These are phyloP conservation scores for Lyophyllum semitale DNA, from an alignment of 768 basidiomycete species.

Conservation along the genomic window DNA sequence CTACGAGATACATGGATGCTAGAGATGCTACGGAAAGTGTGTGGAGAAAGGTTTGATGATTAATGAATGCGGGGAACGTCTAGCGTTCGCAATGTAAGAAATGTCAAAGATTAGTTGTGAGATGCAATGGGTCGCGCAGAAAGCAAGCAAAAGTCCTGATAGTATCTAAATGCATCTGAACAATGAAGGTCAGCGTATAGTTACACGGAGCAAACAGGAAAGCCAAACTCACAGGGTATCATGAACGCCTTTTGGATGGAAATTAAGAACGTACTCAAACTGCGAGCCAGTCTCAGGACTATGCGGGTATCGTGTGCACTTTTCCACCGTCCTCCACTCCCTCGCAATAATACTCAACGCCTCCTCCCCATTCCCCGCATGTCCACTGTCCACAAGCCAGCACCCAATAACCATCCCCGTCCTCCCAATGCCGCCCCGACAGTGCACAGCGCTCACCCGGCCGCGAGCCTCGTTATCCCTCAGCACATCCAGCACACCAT, in stretches of 20 bases:
- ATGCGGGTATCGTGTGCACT: slow-evolving; percentile 72
- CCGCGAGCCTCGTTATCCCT: slow-evolving; percentile 60
- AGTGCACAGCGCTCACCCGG: slow-evolving; percentile 73
- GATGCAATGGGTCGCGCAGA: neutral
- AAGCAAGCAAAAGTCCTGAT: neutral
- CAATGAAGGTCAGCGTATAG: neutral
- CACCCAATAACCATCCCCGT: slow-evolving; percentile 68
- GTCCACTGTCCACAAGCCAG: slow-evolving; percentile 72
- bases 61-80: slow-evolving; percentile 2
- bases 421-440: slow-evolving; percentile 77
- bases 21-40: slow-evolving; percentile 6
- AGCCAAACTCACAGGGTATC: slow-evolving; percentile 6
- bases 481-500: slow-evolving; percentile 57
- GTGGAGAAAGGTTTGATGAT: neutral
- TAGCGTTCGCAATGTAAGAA: slow-evolving; percentile 2
- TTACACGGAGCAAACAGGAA: neutral
- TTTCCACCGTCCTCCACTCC: slow-evolving; percentile 78
- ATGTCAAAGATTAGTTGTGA: too few species aligned
- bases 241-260: slow-evolving; percentile 29
- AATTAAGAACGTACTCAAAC: slow-evolving; percentile 72
- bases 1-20: neutral
- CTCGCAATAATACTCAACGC: slow-evolving; percentile 64
- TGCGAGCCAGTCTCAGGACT: slow-evolving; percentile 82
- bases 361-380: slow-evolving; percentile 62
- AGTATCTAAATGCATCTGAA: neutral